Evolutionary conservation across 208 protist species (phyloP), one percentile per base, ranked within the genome.

Genomic region (Leptomonas pyrrhocoris): DNA sequence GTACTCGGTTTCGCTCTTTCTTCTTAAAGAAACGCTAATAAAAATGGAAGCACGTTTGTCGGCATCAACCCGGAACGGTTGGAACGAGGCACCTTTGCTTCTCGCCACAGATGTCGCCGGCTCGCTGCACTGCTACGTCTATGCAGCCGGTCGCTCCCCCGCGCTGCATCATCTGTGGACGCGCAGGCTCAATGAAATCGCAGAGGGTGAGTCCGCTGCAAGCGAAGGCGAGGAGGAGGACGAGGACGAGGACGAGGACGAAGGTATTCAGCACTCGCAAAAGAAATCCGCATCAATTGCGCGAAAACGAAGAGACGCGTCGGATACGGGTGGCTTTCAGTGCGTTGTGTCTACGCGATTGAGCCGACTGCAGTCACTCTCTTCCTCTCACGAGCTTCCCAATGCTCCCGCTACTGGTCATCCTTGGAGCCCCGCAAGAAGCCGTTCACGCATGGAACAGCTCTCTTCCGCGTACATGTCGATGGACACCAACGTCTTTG

Each of bases 101-200:
- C 56, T 77, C 12, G 72, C 50, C 1, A 51, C 57, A 2, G 72
- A 77, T 28, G 53, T 71, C 16, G 56, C 56, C 8, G 72, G 72
- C 15, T n/a, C 38, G 0, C 15, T 77, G 11, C 72, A 72, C 31
- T 77, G 72, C 57, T 77, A 77, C 25, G 56, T 43, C 36, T 77
- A 48, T 15, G 2, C 2, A 2, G 16, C 45, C 3, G 18, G 2
- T 1, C 31, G 34, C 3, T 25, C 48, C 15, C 61, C 61, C 2
- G 56, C 61, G 23, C 36, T 67, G 5, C 4, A 21, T 5, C 61
- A 23, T 21, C 34, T 67, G 34, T 67, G 61, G 61, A 48, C 48
- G 25, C 61, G 61, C 46, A n/a, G 36, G 2, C 48, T 67, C 19
- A 23, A 67, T 27, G 36, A 36, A 11, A 8, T 12, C 4, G 46